These are phyloP conservation scores for Fragilaria crotonensis DNA, from an alignment of 108 stramenopile genomes.

Conservation along the genomic window DNA sequence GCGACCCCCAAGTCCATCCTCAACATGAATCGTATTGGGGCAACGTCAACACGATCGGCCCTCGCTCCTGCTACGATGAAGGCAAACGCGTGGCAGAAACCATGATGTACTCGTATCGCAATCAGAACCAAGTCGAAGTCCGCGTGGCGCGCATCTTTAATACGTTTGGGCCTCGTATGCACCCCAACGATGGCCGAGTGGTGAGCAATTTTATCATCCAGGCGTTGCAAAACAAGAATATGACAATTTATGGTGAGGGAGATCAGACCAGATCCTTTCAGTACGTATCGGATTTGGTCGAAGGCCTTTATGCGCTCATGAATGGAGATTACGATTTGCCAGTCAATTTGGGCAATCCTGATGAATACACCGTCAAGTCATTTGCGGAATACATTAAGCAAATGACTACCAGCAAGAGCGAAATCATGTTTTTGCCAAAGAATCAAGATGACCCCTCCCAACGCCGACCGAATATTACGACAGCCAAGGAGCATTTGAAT, in stretches of 20 bases:
- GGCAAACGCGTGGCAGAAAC: slow-evolving; percentile 99
- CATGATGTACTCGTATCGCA: slow-evolving; percentile 96
- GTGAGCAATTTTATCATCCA: slow-evolving; percentile 99
- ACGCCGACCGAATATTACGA: slow-evolving; percentile 92
- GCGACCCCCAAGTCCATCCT: slow-evolving; percentile 87
- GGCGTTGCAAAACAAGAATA: slow-evolving; percentile 88
- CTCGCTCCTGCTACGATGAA: slow-evolving; percentile 99
- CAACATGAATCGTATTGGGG: slow-evolving; percentile 98
- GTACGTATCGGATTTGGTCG: slow-evolving; percentile 95
- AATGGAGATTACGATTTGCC: slow-evolving; percentile 87
- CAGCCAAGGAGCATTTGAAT: slow-evolving; percentile 81
- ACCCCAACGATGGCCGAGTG: slow-evolving; percentile 98
- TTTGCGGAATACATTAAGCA: slow-evolving; percentile 84
- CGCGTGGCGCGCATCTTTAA: slow-evolving; percentile 99
- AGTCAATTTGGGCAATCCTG: slow-evolving; percentile 98
- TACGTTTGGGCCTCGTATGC: slow-evolving; percentile 99
- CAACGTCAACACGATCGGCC: slow-evolving; percentile 97
- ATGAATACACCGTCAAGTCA: slow-evolving; percentile 91
- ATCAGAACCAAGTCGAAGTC: slow-evolving; percentile 88
- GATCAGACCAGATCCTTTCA: slow-evolving; percentile 98
- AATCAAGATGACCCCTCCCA: slow-evolving; percentile 91
- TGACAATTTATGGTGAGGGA: slow-evolving; percentile 97
- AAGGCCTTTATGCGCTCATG: slow-evolving; percentile 95
- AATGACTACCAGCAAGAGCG: slow-evolving; percentile 51
- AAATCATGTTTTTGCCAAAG: slow-evolving; percentile 70